phyloP scores from a whole-genome alignment of 306 rosid species.

The Cicer bijugum region DNA sequence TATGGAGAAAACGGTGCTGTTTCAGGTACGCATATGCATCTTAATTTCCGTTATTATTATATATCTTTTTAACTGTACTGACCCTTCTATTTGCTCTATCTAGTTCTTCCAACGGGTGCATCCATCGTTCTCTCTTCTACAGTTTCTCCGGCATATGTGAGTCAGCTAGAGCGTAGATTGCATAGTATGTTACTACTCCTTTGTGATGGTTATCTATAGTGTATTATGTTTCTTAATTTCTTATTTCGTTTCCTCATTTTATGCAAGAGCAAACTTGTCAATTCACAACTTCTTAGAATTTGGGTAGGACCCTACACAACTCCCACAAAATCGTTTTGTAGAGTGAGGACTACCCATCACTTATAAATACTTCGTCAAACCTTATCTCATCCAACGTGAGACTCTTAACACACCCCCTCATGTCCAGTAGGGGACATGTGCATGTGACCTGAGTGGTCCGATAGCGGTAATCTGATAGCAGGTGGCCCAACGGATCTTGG shows the following conservation, averaged over 20 bases:
- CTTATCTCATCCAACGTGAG: no score
- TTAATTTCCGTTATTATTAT: constrained; percentile 27
- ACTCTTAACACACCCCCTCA: no score
- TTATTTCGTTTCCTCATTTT: constrained; percentile 25
- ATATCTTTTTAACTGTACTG: constrained; percentile 32
- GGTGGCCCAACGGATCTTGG: no score
- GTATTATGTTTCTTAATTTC: constrained; percentile 28
- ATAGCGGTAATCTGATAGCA: no score
- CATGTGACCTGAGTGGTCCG: no score
- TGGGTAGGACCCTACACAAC: no score
- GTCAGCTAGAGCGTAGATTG: constrained; percentile 75
- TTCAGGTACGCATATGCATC: constrained; percentile 66
- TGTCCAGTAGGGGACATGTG: no score
- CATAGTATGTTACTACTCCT: constrained; percentile 61
- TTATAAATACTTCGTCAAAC: no score
- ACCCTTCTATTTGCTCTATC: constrained; percentile 45
- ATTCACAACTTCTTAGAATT: background rate
- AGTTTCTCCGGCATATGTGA: constrained; percentile 92
- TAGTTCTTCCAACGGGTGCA: constrained; percentile 87
- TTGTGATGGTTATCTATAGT: constrained; percentile 39
- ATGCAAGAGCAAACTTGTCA: constrained; percentile 32
- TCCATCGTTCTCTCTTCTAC: constrained; percentile 84
- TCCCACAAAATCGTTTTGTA: no score
- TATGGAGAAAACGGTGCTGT: constrained; percentile 89
- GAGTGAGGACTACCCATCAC: no score